A percentile compares a stretch with the other conserved stretches of the same genome.
Conservation (phyloP, 192 early-diverging fungal species). For the Coemansia asiatica region DNA sequence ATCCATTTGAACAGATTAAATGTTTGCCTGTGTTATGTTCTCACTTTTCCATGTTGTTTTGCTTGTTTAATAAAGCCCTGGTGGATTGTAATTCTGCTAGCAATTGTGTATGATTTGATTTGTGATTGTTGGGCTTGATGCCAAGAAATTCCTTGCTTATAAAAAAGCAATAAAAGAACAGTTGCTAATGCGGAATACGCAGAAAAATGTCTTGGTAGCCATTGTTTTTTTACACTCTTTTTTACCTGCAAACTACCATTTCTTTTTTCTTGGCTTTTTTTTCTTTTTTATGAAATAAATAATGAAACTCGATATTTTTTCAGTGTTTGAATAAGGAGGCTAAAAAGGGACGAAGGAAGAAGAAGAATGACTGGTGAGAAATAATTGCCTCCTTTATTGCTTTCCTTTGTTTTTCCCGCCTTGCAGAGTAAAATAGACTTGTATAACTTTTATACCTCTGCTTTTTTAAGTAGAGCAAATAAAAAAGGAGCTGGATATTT, state of each 20-base stretch:
- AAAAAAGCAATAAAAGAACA: neutral
- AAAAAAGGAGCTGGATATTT: neutral
- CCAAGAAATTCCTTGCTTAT: neutral
- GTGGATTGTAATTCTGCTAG: no score
- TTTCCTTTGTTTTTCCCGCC: neutral
- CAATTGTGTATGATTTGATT: no score
- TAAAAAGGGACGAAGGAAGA: no score
- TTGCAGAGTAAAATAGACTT: neutral
- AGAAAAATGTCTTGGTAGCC: neutral
- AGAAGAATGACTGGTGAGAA: neutral
- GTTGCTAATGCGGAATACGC: neutral
- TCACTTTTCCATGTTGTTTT: no score
- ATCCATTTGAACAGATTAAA: constrained; percentile 8
- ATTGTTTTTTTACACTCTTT: no score
- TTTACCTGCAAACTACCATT: neutral
- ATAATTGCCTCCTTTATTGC: neutral
- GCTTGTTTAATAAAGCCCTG: no score
- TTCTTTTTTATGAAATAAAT: neutral
- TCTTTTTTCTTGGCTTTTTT: constrained; percentile 5
- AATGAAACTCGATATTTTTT: neutral
- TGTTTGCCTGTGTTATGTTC: no score
- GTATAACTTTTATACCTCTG: neutral
- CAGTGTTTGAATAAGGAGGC: neutral
- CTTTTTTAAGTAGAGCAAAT: constrained; percentile 1
- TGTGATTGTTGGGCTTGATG: constrained; percentile 5